Conservation (phyloP, 768 basidiomycete species). For the Mycena galericulata region DNA sequence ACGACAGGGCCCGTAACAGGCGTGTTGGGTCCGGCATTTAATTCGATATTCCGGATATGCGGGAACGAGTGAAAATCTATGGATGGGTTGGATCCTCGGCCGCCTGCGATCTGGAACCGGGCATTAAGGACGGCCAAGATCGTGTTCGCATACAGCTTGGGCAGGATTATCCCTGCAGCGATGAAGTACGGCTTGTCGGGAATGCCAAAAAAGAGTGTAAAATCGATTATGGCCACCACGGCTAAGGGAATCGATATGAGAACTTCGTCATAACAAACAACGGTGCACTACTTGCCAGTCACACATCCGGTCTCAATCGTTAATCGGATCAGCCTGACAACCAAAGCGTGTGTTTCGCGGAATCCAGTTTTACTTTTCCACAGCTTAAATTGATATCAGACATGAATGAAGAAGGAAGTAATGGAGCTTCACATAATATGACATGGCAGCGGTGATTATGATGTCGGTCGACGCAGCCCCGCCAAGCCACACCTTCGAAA, state of each 20-base stretch:
- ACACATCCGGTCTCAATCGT: not conserved
- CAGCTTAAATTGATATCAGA: not conserved
- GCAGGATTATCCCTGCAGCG: constrained; percentile 7
- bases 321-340: not conserved
- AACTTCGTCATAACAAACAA: too few species aligned
- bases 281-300: not conserved
- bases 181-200: constrained; percentile 8
- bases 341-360: not conserved
- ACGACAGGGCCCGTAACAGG: too few species aligned
- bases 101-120: constrained; percentile 19
- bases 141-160: constrained; percentile 27
- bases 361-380: not conserved
- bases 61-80: too few species aligned
- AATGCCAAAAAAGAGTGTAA: constrained; percentile 18
- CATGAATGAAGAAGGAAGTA: not conserved
- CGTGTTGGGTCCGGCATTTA: too few species aligned
- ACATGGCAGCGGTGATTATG: not conserved
- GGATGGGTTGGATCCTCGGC: too few species aligned
- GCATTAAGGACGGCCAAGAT: constrained; percentile 26
- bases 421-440: not conserved
- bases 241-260: not conserved
- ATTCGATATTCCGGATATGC: too few species aligned
- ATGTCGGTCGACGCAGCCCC: not conserved
- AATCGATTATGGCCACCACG: constrained; percentile 7
- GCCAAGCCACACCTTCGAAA: not conserved